Evolutionary conservation across 306 rosid species (phyloP), one percentile per base, ranked within the genome.

Genomic region (Prunus kanzakura): DNA sequence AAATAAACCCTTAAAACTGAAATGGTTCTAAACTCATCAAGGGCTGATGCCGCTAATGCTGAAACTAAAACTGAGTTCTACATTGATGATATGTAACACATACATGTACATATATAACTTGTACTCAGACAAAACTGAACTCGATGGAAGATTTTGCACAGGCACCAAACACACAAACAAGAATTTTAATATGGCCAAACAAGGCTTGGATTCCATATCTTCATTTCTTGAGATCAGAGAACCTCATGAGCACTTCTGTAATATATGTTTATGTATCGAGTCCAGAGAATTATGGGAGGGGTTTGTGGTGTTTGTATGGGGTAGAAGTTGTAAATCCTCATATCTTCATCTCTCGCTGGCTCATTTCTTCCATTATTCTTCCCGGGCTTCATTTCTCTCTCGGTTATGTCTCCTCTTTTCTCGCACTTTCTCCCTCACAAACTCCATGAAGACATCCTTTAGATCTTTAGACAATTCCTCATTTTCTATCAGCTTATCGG

Each of bases 311-410:
- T 69, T 69, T 50, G 73, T 12, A 69, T 45, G 0, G 61, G 73
- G 20, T 50, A 69, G 61, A 69, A 50, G 27, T 69, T 69, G 73
- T 69, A 69, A 27, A 27, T 27, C 67, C n/a, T 62, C 22, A 62
- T 13, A 29, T 29, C 30, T 0, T 62, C 43, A 30, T 27, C 29
- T 29, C 67, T 29, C 0, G 5, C 30, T 32, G 7, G 38, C 7
- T 32, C 38, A 32, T 32, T 32, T 32, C 38, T 32, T 32, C 38
- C 38, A 32, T 32, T 32, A 32, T 32, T 32, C 38, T 32, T 32
- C 3, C 43, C 67, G 67, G 43, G 67, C 67, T 18, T 62, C 45
- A 5, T 62, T 62, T 8, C 30, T 62, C 67, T 62, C 67, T 16
- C 45, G 43, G 5, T 62, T 62, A 6, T 62, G 43, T 62, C 30